These are phyloP conservation scores for Pinus albicaulis DNA, from an alignment of 75 land plant species.

Conservation along the genomic window DNA sequence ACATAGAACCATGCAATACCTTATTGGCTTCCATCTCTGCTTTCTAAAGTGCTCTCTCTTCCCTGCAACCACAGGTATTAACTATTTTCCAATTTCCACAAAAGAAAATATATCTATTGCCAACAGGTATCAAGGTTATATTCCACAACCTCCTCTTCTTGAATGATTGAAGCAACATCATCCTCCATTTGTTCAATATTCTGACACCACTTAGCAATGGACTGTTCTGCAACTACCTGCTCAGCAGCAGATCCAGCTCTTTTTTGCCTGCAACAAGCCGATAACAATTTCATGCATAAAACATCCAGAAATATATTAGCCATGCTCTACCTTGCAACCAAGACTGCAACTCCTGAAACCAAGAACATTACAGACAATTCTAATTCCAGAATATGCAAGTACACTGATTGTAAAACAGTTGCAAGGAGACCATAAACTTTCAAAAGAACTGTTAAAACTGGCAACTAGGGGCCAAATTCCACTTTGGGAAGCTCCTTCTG, in stretches of 20 bases:
- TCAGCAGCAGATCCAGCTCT: conserved; percentile 75
- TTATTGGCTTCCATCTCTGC: conserved; percentile 7
- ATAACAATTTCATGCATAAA: neutral
- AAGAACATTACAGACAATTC: too few relatives aligned
- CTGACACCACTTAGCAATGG: conserved; percentile 72
- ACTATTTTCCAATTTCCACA: neutral
- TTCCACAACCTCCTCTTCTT: conserved; percentile 70
- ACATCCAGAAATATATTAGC: neutral
- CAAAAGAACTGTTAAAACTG: neutral
- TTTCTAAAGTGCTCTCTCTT: conserved; percentile 79
- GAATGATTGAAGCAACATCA: conserved; percentile 65
- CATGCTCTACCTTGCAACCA: neutral
- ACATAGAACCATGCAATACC: neutral
- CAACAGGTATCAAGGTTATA: conserved; percentile 1
- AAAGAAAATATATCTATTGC: neutral
- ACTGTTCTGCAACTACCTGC: conserved; percentile 74
- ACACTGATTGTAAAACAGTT: too few relatives aligned
- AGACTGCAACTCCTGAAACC: conserved; percentile 2
- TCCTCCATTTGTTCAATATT: conserved; percentile 86
- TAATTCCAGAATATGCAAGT: too few relatives aligned
- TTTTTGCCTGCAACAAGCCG: conserved; percentile 52
- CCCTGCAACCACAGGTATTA: conserved; percentile 39
- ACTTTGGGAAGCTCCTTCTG: too few relatives aligned
- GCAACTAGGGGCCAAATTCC: too few relatives aligned
- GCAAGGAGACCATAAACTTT: too few relatives aligned